A percentile compares a stretch with the other conserved stretches of the same genome.
Evolutionary conservation across 148 eudicot genomes (phyloP).

Genomic region (Drosera capensis): DNA sequence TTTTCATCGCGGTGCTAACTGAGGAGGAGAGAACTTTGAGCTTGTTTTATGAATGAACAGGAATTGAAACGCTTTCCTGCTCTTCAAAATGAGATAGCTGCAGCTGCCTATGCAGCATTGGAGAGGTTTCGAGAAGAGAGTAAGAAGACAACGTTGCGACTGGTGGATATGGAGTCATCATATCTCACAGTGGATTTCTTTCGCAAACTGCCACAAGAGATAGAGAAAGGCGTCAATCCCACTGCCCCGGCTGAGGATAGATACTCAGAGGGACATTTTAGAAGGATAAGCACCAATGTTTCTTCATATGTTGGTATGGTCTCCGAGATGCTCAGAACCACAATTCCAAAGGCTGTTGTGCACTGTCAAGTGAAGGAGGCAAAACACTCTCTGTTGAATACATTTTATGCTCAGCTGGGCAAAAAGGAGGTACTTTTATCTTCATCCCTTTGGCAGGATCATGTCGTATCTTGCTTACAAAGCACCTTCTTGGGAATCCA

Average conservation of each 20-base stretch:
- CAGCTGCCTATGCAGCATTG: slow-evolving; percentile 45
- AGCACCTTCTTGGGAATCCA: neutral
- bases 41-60: slow-evolving; percentile 16
- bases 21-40: neutral
- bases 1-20: neutral
- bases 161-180: slow-evolving; percentile 78
- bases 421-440: slow-evolving; percentile 27
- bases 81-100: slow-evolving; percentile 51
- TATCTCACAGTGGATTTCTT: slow-evolving; percentile 69
- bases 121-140: slow-evolving; percentile 63
- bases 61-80: slow-evolving; percentile 60
- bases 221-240: slow-evolving; percentile 26
- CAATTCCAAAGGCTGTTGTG: slow-evolving; percentile 53
- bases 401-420: slow-evolving; percentile 32
- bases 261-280: slow-evolving; percentile 40
- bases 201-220: slow-evolving; percentile 53
- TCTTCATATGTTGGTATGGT: slow-evolving; percentile 40
- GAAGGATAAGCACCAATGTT: slow-evolving; percentile 38
- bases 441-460: neutral
- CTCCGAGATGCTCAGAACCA: slow-evolving; percentile 30
- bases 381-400: slow-evolving; percentile 29
- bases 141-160: slow-evolving; percentile 43
- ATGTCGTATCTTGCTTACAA: neutral
- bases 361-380: slow-evolving; percentile 46
- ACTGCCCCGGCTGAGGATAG: slow-evolving; percentile 19